These are phyloP conservation scores for Geotrichum klebahnii DNA, from an alignment of 1,139 yeast genomes.

Conservation along the genomic window DNA sequence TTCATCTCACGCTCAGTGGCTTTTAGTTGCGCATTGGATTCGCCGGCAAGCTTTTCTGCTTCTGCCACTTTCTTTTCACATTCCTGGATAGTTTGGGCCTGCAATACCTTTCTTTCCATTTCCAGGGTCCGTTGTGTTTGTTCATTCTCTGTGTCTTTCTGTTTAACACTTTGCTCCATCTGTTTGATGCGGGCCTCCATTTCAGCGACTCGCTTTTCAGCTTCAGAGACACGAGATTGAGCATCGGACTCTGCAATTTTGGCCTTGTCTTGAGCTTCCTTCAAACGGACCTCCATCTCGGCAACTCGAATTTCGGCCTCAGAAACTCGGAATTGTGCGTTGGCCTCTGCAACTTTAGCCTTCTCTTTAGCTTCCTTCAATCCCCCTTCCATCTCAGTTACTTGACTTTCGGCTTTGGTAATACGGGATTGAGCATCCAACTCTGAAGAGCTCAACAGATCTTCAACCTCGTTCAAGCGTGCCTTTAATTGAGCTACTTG, in stretches of 20 bases:
- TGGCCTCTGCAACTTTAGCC: neutral
- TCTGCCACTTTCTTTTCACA: conserved; percentile 15
- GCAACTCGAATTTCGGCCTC: neutral
- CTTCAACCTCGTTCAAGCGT: neutral
- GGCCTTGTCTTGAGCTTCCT: neutral
- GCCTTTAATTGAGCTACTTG: neutral
- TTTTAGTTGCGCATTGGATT: conserved; percentile 19
- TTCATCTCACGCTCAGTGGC: conserved; percentile 14
- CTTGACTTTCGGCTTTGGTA: neutral
- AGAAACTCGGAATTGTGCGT: neutral
- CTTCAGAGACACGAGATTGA: neutral
- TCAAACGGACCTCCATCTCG: neutral
- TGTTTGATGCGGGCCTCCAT: conserved; percentile 6
- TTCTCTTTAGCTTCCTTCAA: neutral
- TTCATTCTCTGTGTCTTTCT: neutral
- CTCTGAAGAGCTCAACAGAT: neutral
- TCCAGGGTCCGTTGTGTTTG: neutral
- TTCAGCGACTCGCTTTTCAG: neutral
- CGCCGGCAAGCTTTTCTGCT: conserved; percentile 22
- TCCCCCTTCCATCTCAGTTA: conserved; percentile 3
- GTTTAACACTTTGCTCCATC: neutral
- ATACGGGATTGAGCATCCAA: neutral
- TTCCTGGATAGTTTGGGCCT: conserved; percentile 4
- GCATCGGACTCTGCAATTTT: neutral
- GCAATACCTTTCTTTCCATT: neutral